Evolutionary conservation across 305 asterid genomes (phyloP).

Genomic region (Fraxinus albicans): DNA sequence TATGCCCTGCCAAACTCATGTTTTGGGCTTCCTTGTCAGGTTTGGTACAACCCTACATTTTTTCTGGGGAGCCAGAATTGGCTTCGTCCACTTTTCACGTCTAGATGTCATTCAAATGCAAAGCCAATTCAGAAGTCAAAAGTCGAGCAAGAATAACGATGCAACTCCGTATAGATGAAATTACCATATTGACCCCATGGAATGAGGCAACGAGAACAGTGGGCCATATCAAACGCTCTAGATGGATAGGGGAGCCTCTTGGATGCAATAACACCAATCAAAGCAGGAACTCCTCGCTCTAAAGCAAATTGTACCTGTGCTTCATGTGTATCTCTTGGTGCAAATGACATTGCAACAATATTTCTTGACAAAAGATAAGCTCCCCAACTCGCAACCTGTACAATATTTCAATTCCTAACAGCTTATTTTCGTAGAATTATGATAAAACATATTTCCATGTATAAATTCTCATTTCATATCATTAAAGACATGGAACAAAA

Average conservation of each 20-base stretch:
- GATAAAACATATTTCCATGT: background rate
- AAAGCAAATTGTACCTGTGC: constrained; percentile 56
- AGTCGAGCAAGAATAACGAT: background rate
- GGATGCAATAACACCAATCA: constrained; percentile 52
- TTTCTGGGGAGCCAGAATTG: no score
- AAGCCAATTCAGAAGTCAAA: background rate
- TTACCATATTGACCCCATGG: constrained; percentile 53
- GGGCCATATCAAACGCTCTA: constrained; percentile 55
- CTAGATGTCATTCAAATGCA: background rate
- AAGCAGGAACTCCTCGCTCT: constrained; percentile 52
- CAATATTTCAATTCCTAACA: background rate
- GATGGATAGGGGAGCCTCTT: constrained; percentile 54
- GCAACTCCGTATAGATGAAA: background rate
- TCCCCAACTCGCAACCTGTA: constrained; percentile 63
- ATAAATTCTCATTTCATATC: background rate
- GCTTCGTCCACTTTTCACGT: background rate
- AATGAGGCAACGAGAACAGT: constrained; percentile 56
- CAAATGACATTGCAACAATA: constrained; percentile 47
- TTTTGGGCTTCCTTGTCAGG: background rate
- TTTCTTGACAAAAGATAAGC: constrained; percentile 45
- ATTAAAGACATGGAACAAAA: no score
- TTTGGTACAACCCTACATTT: background rate
- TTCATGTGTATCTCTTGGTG: constrained; percentile 53
- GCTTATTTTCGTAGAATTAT: background rate
- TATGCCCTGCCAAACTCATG: background rate